Conservation (phyloP, 2,329 filamentous ascomycete genomes). For the Xylaria sp. region DNA sequence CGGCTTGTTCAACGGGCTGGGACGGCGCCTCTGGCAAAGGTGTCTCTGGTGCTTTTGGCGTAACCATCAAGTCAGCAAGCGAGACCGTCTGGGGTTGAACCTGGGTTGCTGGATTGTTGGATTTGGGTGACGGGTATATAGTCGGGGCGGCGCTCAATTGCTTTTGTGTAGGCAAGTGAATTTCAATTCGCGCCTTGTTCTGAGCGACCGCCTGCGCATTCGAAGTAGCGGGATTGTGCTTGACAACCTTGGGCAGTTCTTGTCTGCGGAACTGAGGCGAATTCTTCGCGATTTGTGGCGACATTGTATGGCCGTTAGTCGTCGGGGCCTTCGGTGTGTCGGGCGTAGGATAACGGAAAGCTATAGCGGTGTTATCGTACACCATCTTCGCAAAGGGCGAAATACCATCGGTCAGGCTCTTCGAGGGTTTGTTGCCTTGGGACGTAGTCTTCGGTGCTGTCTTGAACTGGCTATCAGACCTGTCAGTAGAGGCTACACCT, state of each 20-base stretch:
- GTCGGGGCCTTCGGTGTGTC: slow-evolving; percentile 36
- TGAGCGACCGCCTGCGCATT: slow-evolving; percentile 37
- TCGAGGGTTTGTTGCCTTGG: slow-evolving; percentile 33
- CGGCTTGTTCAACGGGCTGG: slow-evolving; percentile 3
- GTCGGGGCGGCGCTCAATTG: slow-evolving; percentile 30
- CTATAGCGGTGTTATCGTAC: slow-evolving; percentile 46
- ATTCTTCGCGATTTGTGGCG: slow-evolving; percentile 33
- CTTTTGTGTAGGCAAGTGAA: slow-evolving; percentile 33
- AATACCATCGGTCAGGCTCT: slow-evolving; percentile 45
- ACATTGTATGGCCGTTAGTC: slow-evolving; percentile 35
- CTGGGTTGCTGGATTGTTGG: slow-evolving; percentile 13
- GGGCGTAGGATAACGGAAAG: slow-evolving; percentile 45
- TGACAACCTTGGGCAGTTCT: slow-evolving; percentile 39
- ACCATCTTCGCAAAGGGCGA: slow-evolving; percentile 56
- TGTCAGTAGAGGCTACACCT: slow-evolving; percentile 32
- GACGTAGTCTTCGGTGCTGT: slow-evolving; percentile 44
- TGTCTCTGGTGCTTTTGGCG: slow-evolving; percentile 18
- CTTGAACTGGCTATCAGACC: slow-evolving; percentile 58
- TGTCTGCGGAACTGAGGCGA: slow-evolving; percentile 38
- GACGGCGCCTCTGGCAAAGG: slow-evolving; percentile 1
- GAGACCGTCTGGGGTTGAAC: slow-evolving; percentile 37
- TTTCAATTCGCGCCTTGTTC: slow-evolving; percentile 35
- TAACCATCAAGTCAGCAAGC: slow-evolving; percentile 35
- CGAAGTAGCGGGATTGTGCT: slow-evolving; percentile 44
- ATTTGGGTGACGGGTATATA: slow-evolving; percentile 21